phyloP scores from a whole-genome alignment of 495 filamentous ascomycete genomes.

The Penicillium manginii region DNA sequence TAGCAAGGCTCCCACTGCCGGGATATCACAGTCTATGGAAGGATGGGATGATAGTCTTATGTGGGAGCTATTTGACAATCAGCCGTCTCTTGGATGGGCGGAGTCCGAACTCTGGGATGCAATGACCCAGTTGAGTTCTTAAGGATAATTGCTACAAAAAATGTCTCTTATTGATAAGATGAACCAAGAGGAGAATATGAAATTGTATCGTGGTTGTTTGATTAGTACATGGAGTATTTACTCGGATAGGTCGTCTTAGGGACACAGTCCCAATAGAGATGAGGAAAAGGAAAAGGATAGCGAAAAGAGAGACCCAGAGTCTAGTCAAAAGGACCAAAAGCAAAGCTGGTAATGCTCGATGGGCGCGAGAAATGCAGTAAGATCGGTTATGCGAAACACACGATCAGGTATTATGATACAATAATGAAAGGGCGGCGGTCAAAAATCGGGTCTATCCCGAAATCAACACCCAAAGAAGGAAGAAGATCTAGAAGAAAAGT shows the following conservation, averaged over 20 bases:
- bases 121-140: constrained; percentile 21
- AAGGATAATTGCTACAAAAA: not conserved
- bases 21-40: constrained; percentile 16
- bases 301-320: constrained; percentile 28
- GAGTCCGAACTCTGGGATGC: constrained; percentile 32
- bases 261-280: constrained; percentile 27
- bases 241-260: constrained; percentile 16
- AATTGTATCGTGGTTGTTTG: constrained; percentile 4
- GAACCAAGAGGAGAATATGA: not conserved
- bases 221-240: constrained; percentile 35
- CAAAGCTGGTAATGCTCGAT: constrained; percentile 15
- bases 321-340: constrained; percentile 25
- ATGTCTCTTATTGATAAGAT: not conserved
- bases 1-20: constrained; percentile 3
- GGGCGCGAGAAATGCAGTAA: constrained; percentile 23
- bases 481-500: constrained; percentile 48
- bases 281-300: constrained; percentile 19
- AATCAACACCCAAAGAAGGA: constrained; percentile 63
- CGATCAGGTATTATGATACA: constrained; percentile 45
- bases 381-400: constrained; percentile 14
- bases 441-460: constrained; percentile 46
- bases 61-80: constrained; percentile 38
- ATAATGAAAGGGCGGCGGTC: constrained; percentile 22
- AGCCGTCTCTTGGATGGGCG: constrained; percentile 36
- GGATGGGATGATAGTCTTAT: constrained; percentile 37